Evolutionary conservation across 2,329 filamentous ascomycete genomes (phyloP).

Genomic region (Xylaria polymorpha): DNA sequence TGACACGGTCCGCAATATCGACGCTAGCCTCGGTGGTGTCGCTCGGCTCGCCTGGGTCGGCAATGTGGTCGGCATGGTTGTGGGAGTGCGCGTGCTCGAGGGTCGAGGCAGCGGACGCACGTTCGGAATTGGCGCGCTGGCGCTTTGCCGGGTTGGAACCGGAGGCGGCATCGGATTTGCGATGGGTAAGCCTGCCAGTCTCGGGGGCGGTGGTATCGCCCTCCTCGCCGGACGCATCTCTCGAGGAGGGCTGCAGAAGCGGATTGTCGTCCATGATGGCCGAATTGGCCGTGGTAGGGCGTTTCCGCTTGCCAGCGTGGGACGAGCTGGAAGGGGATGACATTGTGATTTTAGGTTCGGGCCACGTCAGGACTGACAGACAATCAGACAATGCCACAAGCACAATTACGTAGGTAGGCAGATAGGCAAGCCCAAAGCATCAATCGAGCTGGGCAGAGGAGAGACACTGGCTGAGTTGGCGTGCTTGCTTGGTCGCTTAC

Average conservation of each 20-base stretch:
- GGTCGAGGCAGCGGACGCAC: conserved; percentile 60
- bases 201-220: conserved; percentile 77
- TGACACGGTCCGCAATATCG: conserved; percentile 73
- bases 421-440: conserved; percentile 10
- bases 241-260: conserved; percentile 76
- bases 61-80: conserved; percentile 53
- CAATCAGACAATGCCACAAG: not conserved
- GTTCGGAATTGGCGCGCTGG: conserved; percentile 74
- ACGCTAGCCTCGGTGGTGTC: conserved; percentile 75
- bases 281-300: conserved; percentile 66
- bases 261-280: conserved; percentile 66
- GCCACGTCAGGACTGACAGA: conserved; percentile 2
- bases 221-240: conserved; percentile 86
- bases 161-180: conserved; percentile 62
- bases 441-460: conserved; percentile 11
- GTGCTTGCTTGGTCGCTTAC: not conserved
- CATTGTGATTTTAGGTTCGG: conserved; percentile 56
- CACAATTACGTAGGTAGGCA: not conserved
- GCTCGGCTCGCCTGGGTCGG: conserved; percentile 75
- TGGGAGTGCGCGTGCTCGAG: conserved; percentile 41
- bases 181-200: conserved; percentile 65
- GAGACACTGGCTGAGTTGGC: conserved; percentile 14
- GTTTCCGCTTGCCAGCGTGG: conserved; percentile 81
- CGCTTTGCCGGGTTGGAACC: conserved; percentile 76
- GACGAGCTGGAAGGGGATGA: conserved; percentile 68